Base-by-base conservation (phyloP, 108 stramenopile genomes). In the Pseudonitzschia multistriata region DNA sequence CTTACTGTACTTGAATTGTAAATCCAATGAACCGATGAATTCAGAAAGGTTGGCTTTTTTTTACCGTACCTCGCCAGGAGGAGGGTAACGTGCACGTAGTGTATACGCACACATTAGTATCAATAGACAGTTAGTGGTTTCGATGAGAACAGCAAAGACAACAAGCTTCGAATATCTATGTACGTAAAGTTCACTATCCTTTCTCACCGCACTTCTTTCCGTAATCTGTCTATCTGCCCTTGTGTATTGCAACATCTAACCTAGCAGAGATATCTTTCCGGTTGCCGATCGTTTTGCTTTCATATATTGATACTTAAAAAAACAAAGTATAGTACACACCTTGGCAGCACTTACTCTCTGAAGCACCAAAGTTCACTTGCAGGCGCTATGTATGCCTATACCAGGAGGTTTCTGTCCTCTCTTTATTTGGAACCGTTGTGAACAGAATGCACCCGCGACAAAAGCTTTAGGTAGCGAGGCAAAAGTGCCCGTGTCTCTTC, bases 401-500 rank as follows among this genome's bases (percentile, higher is more conserved):
- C 13, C 40, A n/a, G n/a, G n/a, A n/a, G n/a, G n/a, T n/a, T n/a
- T n/a, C n/a, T n/a, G n/a, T 39, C 37, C 37, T 39, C n/a, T 15
- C 15, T 49, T 17, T 49, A 49, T 17, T 3, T 49, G 49, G 49
- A 49, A 7, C 3, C 17, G 17, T 49, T 49, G 13, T 17, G 49
- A 17, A 49, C 17, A 17, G 62, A 63, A 63, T 48, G 50, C 5
- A 59, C 74, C 21, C 53, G 45, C 19, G 53, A 62, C 37, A 77
- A 55, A 14, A 71, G 21, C 54, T 77, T 77, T 33, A 74, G 82
- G 49, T 86, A 86, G 30, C 82, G 63, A 7, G 71, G 66, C 47
- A 83, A 67, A 14, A 45, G 30, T 4, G 85, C 82, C 21, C 85
- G 76, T 27, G 67, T 24, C 59, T 86, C 85, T 70, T 86, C 85